These are phyloP conservation scores for Calonectria multiphialidica DNA, from an alignment of 2,329 filamentous ascomycete genomes.

Conservation along the genomic window DNA sequence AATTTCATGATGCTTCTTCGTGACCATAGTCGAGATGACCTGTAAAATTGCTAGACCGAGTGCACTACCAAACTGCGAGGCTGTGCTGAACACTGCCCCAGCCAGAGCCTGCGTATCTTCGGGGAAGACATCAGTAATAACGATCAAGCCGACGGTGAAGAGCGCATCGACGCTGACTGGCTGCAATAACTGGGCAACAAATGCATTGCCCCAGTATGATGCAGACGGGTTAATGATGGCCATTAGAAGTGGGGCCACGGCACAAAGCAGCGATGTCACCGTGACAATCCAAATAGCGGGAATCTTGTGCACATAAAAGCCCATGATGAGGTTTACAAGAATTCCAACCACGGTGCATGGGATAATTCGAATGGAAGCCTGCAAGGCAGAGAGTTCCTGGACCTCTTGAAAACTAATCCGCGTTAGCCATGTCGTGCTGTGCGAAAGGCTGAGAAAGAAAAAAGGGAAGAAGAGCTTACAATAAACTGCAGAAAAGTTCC, in stretches of 20 bases:
- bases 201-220: constrained; percentile 64
- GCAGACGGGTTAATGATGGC: constrained; percentile 60
- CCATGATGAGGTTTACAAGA: constrained; percentile 55
- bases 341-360: constrained; percentile 58
- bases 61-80: constrained; percentile 66
- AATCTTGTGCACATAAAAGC: constrained; percentile 58
- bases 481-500: constrained; percentile 62
- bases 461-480: too few relatives aligned
- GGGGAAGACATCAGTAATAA: constrained; percentile 67
- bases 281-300: constrained; percentile 54
- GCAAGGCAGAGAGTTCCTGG: constrained; percentile 57
- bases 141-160: constrained; percentile 67
- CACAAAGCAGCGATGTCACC: constrained; percentile 54
- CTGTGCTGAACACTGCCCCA: constrained; percentile 72
- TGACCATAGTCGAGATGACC: constrained; percentile 56
- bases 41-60: constrained; percentile 62
- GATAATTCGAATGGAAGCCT: constrained; percentile 60
- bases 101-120: constrained; percentile 69
- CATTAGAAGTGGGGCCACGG: constrained; percentile 65
- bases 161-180: constrained; percentile 60
- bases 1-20: constrained; percentile 46
- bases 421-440: constrained; percentile 11
- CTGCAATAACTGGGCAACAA: constrained; percentile 55
- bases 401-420: constrained; percentile 62
- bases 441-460: background rate